These are phyloP conservation scores for Knoxia roxburghii DNA, from an alignment of 257 asterid genomes.

Conservation along the genomic window DNA sequence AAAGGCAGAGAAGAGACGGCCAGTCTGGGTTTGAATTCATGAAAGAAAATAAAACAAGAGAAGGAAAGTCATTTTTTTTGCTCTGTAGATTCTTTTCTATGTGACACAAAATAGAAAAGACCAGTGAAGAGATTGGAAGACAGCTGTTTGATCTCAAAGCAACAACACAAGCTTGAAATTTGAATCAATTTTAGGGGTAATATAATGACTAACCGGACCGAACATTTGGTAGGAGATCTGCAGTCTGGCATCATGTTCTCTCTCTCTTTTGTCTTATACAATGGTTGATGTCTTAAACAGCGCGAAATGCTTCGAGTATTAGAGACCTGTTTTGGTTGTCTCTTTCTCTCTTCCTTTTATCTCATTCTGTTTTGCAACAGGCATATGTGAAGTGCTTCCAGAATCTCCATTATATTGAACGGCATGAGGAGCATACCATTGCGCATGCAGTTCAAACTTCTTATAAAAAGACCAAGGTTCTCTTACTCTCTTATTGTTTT, in stretches of 20 bases:
- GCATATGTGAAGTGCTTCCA: slow-evolving; percentile 93
- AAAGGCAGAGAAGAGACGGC: background rate
- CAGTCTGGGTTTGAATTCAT: background rate
- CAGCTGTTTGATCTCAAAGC: background rate
- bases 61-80: background rate
- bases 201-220: background rate
- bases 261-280: no score
- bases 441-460: slow-evolving; percentile 91
- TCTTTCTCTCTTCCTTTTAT: background rate
- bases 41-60: background rate
- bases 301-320: background rate
- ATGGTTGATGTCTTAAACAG: background rate
- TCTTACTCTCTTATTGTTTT: slow-evolving; percentile 2
- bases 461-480: slow-evolving; percentile 86
- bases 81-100: background rate
- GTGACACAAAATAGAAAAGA: background rate
- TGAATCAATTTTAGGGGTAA: background rate
- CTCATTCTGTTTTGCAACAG: slow-evolving; percentile 35
- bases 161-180: background rate
- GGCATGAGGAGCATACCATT: slow-evolving; percentile 89
- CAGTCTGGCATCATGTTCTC: no score
- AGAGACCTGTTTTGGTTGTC: background rate
- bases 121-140: background rate
- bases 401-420: slow-evolving; percentile 82
- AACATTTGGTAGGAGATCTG: background rate